Base-by-base conservation (phyloP, 768 basidiomycete genomes). In the Hygrocybe punicea region DNA sequence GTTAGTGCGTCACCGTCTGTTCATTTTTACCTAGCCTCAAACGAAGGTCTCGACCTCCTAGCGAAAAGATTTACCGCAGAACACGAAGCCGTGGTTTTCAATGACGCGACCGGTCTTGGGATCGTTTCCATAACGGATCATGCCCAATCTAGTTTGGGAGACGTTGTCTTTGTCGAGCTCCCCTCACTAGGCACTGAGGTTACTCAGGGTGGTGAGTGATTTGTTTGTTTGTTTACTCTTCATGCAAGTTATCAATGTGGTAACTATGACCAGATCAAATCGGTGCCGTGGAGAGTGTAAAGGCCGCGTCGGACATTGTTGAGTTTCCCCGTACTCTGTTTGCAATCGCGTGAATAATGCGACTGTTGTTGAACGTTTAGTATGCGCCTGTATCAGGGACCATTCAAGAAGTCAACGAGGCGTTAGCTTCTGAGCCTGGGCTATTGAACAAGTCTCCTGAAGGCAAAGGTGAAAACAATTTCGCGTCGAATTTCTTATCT, bases 81-180 rank as follows among this genome's bases (percentile, higher is more conserved):
- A 58, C 96, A 99, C 71, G 96, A 99, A 76, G 82, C 85, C 54
- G 80, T 98, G 57, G 72, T 77, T 34, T 91, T 84, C 68, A 94
- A 99, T 69, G 82, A 89, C 56, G 68, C 74, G 39, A 89, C 89
- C 17, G 84, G 85, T 36, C 62, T 93, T 25, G 96, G 93, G 36
- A 87, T 82, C 7, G 79, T 98, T 44, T 83, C 84, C 42, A 91
- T 99, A 67, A 98, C 97, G 14, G 78, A 96, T 67, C 89, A 97
- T 67, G 97, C 97, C 2, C 93, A 98, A 71, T 80, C 85, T 49
- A 85, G 86, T 34, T 81, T 99, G 2, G 97, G 97, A 33, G 97
- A 99, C 69, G 93, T 98, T 51, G 97, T 98, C 47, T 99, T 91
- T 74, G 94, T 98, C 48, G 97, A 98, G 70, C 81, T 99, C 48